phyloP scores from a whole-genome alignment of 163 green algal species.

The Volvox carteri region DNA sequence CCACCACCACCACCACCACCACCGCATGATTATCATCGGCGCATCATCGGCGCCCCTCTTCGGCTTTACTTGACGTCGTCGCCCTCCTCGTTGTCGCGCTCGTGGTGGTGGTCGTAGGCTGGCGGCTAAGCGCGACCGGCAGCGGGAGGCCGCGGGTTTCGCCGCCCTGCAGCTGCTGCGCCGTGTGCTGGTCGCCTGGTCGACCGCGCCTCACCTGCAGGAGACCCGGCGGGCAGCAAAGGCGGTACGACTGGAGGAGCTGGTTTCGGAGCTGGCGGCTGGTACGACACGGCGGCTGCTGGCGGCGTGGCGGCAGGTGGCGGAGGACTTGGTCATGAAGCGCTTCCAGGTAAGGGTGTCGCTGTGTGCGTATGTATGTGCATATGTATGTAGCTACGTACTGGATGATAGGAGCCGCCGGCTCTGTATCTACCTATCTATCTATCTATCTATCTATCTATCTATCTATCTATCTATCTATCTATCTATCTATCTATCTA shows the following conservation, averaged over 20 bases:
- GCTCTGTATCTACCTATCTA: too few relatives aligned
- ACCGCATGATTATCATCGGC: too few relatives aligned
- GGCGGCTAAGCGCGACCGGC: conserved; percentile 16
- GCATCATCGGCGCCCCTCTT: too few relatives aligned
- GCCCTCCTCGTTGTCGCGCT: too few relatives aligned
- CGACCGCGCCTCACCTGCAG: background rate
- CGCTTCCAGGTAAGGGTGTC: conserved; percentile 49
- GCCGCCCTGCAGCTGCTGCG: conserved; percentile 1
- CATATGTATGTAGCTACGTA: too few relatives aligned
- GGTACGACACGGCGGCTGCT: conserved; percentile 15
- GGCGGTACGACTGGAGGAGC: background rate
- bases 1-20: too few relatives aligned
- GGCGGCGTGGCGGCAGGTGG: conserved; percentile 55
- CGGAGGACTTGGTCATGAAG: conserved; percentile 26
- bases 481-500: too few relatives aligned
- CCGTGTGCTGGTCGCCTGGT: conserved; percentile 28
- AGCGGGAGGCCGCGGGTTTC: conserved; percentile 18
- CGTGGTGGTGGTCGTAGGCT: too few relatives aligned
- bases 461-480: too few relatives aligned
- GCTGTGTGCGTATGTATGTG: conserved; percentile 23
- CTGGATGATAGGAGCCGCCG: too few relatives aligned
- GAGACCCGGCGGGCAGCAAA: conserved; percentile 1
- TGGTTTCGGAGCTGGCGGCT: background rate
- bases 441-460: too few relatives aligned
- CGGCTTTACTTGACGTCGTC: too few relatives aligned